A percentile compares a stretch with the other conserved stretches of the same genome.
Evolutionary conservation across 2,329 filamentous ascomycete species (phyloP).

Genomic region (Aspergillus aculeatinus): DNA sequence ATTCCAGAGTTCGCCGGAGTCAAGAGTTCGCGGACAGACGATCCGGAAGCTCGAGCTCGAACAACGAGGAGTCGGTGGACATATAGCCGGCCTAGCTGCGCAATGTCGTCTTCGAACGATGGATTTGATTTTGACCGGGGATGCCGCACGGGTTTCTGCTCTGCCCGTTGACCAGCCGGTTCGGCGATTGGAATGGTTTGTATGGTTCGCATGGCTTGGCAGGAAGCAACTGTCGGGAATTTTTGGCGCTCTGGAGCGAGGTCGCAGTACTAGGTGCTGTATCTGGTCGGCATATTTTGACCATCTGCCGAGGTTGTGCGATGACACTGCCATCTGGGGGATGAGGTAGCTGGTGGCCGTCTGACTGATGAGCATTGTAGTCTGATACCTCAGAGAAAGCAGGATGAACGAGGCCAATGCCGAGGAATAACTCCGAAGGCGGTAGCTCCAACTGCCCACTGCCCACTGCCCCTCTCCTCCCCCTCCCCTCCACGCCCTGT

Average conservation of each 20-base stretch:
- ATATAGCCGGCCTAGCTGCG: too few relatives aligned
- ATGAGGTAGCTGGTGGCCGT: neutral
- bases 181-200: too few relatives aligned
- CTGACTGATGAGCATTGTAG: neutral
- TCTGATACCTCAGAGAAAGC: too few relatives aligned
- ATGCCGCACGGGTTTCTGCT: neutral
- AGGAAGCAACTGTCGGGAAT: too few relatives aligned
- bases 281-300: neutral
- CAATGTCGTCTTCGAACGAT: neutral
- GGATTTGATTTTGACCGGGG: neutral
- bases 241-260: too few relatives aligned
- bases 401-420: neutral
- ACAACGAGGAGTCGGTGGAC: neutral
- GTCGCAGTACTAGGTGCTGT: too few relatives aligned
- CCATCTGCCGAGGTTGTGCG: neutral
- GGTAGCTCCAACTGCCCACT: conserved; percentile 3
- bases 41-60: neutral
- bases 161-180: too few relatives aligned
- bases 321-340: neutral
- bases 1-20: neutral
- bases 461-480: neutral
- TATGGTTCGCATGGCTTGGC: too few relatives aligned
- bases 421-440: conserved; percentile 7
- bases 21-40: neutral
- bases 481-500: neutral